Conservation (phyloP, 2,329 filamentous ascomycete species). For the Aspergillus pseudonomiae region DNA sequence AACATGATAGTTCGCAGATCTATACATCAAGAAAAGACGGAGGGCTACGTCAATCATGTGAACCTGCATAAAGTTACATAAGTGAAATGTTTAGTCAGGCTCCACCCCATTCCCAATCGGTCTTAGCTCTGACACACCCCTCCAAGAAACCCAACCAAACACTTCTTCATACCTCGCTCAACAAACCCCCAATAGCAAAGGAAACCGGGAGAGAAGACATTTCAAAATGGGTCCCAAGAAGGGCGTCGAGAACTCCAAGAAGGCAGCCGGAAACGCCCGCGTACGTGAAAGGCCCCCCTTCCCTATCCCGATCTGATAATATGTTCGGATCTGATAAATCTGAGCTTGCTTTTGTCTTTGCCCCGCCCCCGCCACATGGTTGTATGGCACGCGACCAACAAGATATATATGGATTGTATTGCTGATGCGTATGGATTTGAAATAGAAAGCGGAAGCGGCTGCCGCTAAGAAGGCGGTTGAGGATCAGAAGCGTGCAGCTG, state of each 20-base stretch:
- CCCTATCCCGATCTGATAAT: constrained; percentile 2
- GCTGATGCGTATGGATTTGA: background rate
- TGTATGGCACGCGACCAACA: background rate
- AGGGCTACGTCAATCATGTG: too few relatives aligned
- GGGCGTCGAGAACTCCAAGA: constrained; percentile 77
- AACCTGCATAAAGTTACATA: background rate
- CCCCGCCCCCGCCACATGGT: background rate
- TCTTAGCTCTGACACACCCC: background rate
- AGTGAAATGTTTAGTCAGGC: background rate
- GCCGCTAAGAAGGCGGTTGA: constrained; percentile 75
- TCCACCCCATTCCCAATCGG: background rate
- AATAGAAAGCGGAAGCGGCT: constrained; percentile 83
- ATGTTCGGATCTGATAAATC: constrained; percentile 1
- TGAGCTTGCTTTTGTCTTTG: background rate
- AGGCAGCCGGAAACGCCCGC: constrained; percentile 79
- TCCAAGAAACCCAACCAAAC: background rate
- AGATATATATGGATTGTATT: background rate
- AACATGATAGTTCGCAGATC: too few relatives aligned
- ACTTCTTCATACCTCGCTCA: background rate
- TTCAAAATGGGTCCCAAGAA: constrained; percentile 72
- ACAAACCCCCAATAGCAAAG: background rate
- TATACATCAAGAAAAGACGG: too few relatives aligned
- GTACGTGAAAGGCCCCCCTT: constrained; percentile 32
- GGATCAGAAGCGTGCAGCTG: constrained; percentile 65
- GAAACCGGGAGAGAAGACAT: background rate